Conservation (phyloP, 2,329 filamentous ascomycete genomes). For the Aspergillus sp. region DNA sequence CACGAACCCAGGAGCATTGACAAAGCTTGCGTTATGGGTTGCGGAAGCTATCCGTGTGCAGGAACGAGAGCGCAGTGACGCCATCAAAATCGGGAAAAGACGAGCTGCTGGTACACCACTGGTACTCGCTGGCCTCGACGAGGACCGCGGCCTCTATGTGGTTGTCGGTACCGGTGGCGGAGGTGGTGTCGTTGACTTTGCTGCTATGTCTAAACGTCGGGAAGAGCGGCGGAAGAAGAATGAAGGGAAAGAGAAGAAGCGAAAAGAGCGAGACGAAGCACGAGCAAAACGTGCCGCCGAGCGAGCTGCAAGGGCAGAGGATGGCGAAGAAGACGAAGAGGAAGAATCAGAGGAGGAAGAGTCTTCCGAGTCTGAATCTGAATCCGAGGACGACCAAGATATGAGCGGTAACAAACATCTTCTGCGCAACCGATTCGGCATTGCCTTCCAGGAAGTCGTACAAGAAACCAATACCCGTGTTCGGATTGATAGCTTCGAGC, state of each 20-base stretch:
- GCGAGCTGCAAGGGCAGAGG: constrained; percentile 50
- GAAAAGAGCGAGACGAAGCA: constrained; percentile 64
- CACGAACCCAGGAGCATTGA: constrained; percentile 86
- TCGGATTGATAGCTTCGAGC: constrained; percentile 93
- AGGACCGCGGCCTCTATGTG: constrained; percentile 81
- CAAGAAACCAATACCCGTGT: constrained; percentile 87
- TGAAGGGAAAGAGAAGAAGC: constrained; percentile 62
- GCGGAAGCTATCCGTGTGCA: constrained; percentile 88
- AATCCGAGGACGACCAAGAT: constrained; percentile 57
- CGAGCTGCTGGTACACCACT: constrained; percentile 68
- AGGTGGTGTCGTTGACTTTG: constrained; percentile 68
- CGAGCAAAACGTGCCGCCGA: constrained; percentile 57
- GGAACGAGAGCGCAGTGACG: constrained; percentile 77
- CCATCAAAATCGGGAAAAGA: constrained; percentile 49
- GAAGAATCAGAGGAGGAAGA: constrained; percentile 59
- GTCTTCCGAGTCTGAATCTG: constrained; percentile 49
- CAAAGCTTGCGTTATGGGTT: constrained; percentile 91
- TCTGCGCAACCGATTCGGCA: constrained; percentile 86
- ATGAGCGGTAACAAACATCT: constrained; percentile 62
- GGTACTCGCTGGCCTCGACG: constrained; percentile 86
- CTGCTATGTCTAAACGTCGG: constrained; percentile 67
- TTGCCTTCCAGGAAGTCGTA: constrained; percentile 93
- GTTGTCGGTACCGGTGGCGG: constrained; percentile 92
- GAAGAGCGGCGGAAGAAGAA: constrained; percentile 62
- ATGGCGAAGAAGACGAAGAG: constrained; percentile 61